Conservation (phyloP, 2,329 filamentous ascomycete species). For the Diplodia intermedia region DNA sequence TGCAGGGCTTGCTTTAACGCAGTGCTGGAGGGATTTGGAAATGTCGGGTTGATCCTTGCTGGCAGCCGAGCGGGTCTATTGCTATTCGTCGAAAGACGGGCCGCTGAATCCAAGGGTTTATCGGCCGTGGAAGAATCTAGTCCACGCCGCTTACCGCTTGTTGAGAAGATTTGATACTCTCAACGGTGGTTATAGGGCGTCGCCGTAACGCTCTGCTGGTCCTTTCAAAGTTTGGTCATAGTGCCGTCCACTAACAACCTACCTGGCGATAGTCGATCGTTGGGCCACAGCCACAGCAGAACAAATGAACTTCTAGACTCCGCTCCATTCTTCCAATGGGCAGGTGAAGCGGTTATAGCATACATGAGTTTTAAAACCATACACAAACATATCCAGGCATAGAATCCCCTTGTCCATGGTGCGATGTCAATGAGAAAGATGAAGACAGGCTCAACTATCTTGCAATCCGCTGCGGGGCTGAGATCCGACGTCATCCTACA, state of each 20-base stretch:
- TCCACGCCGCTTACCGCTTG: neutral
- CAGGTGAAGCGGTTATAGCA: too few species aligned
- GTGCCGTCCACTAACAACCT: neutral
- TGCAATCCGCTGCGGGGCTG: neutral
- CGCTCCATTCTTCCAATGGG: too few species aligned
- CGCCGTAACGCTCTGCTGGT: neutral
- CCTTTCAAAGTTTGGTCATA: neutral
- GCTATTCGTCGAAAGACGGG: neutral
- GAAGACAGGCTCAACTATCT: too few species aligned
- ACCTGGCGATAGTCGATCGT: slow-evolving; percentile 1
- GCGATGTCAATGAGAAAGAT: too few species aligned
- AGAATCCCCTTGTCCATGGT: too few species aligned
- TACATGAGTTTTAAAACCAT: too few species aligned
- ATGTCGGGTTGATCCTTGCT: too few species aligned
- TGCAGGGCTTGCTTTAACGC: too few species aligned
- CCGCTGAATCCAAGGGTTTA: neutral
- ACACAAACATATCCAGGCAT: too few species aligned
- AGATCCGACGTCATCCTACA: slow-evolving; percentile 10
- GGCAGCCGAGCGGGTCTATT: too few species aligned
- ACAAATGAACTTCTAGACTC: too few species aligned
- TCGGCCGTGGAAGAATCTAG: neutral
- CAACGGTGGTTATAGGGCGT: neutral
- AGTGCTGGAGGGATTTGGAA: too few species aligned
- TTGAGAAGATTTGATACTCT: neutral
- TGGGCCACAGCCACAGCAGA: neutral